phyloP scores from a whole-genome alignment of 1,284 basidiomycete genomes.

The Xerocomus minutiporus region DNA sequence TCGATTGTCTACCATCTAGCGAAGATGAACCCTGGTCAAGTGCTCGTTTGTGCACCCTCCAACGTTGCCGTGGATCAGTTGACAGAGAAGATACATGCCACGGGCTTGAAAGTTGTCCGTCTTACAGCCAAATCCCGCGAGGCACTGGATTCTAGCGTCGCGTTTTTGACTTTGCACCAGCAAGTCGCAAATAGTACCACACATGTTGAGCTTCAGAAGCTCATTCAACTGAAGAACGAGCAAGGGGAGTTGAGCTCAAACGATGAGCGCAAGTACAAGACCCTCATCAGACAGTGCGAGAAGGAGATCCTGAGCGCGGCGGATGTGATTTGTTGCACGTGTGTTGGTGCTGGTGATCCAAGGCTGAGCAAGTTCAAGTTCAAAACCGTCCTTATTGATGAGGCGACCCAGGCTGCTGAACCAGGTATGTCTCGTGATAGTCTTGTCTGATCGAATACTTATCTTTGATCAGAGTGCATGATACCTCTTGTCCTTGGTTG shows the following conservation, averaged over 20 bases:
- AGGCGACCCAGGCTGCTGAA: slow-evolving; percentile 97
- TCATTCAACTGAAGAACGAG: slow-evolving; percentile 96
- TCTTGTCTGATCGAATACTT: neutral
- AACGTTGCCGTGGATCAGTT: slow-evolving; percentile 99
- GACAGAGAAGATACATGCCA: slow-evolving; percentile 97
- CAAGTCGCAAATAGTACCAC: slow-evolving; percentile 96
- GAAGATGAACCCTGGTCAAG: slow-evolving; percentile 99
- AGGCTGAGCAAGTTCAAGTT: slow-evolving; percentile 96
- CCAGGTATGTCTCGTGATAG: slow-evolving; percentile 61
- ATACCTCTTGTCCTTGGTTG: slow-evolving; percentile 97
- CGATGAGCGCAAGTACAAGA: slow-evolving; percentile 98
- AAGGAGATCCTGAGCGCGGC: slow-evolving; percentile 94
- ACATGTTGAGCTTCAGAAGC: slow-evolving; percentile 93
- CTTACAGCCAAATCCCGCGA: slow-evolving; percentile 97
- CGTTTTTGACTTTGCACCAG: slow-evolving; percentile 93
- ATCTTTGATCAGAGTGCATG: slow-evolving; percentile 79
- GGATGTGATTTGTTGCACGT: slow-evolving; percentile 98
- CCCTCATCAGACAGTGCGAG: slow-evolving; percentile 90
- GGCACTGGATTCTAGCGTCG: slow-evolving; percentile 90
- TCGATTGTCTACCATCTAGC: slow-evolving; percentile 98
- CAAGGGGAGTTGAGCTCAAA: slow-evolving; percentile 95
- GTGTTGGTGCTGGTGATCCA: slow-evolving; percentile 96
- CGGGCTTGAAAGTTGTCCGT: slow-evolving; percentile 96
- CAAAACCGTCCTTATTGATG: slow-evolving; percentile 96
- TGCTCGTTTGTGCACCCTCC: slow-evolving; percentile 97